These are phyloP conservation scores for Chaetothyriales sp. DNA, from an alignment of 2,329 filamentous ascomycete species.

Conservation along the genomic window DNA sequence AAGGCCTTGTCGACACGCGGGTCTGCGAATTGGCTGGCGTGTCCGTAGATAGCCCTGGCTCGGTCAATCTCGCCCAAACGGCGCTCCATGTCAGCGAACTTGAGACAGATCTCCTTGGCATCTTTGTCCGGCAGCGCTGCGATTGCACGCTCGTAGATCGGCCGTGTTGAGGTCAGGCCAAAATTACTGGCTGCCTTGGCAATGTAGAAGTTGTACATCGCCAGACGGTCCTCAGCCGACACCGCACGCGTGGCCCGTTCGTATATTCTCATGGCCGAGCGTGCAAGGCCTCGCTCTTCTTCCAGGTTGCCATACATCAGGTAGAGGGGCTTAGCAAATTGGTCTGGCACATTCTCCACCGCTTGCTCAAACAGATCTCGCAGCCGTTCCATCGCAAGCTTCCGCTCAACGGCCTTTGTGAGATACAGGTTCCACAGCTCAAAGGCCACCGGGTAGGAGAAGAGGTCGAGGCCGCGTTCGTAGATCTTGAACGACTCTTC, in stretches of 20 bases:
- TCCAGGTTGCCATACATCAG: slow-evolving; percentile 97
- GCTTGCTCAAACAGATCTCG: slow-evolving; percentile 96
- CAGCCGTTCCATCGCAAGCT: slow-evolving; percentile 85
- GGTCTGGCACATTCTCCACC: slow-evolving; percentile 82
- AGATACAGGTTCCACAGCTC: slow-evolving; percentile 98
- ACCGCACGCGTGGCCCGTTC: slow-evolving; percentile 91
- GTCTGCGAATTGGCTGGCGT: slow-evolving; percentile 94
- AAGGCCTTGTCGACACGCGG: slow-evolving; percentile 78
- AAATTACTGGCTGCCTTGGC: slow-evolving; percentile 98
- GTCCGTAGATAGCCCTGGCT: slow-evolving; percentile 86
- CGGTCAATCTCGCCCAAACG: slow-evolving; percentile 85
- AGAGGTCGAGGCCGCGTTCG: slow-evolving; percentile 90
- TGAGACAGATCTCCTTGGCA: slow-evolving; percentile 94
- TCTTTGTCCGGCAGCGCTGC: slow-evolving; percentile 83
- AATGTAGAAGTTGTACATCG: slow-evolving; percentile 99
- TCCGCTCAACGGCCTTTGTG: slow-evolving; percentile 90
- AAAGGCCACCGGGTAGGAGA: slow-evolving; percentile 94
- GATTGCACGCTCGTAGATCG: slow-evolving; percentile 94
- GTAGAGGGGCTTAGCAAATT: slow-evolving; percentile 90
- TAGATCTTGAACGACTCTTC: slow-evolving; percentile 98
- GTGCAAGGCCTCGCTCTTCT: slow-evolving; percentile 82
- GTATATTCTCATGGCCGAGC: slow-evolving; percentile 98
- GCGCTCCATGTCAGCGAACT: slow-evolving; percentile 95
- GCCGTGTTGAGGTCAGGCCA: slow-evolving; percentile 79
- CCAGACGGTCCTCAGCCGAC: slow-evolving; percentile 79